A percentile compares a stretch with the other conserved stretches of the same genome.
Evolutionary conservation across 176 grass and related monocot species (phyloP).

Genomic region (Elymus sibiricus): DNA sequence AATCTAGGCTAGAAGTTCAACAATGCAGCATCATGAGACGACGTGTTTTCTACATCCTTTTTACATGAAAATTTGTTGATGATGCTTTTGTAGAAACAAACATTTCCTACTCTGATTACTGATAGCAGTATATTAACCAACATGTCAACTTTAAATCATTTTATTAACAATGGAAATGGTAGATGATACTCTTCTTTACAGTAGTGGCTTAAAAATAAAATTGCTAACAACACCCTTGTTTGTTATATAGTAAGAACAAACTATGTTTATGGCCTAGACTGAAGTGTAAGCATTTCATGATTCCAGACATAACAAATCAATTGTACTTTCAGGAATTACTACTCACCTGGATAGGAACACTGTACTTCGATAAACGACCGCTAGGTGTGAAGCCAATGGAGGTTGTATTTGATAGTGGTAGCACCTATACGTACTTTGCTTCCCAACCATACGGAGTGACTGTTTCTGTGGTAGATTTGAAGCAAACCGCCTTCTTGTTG

Average conservation of each 20-base stretch:
- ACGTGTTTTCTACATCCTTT: neutral
- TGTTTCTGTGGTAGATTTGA: slow-evolving; percentile 60
- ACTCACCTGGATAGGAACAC: slow-evolving; percentile 75
- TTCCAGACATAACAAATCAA: too few species aligned
- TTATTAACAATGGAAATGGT: too few species aligned
- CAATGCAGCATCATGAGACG: neutral
- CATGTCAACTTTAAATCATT: too few species aligned
- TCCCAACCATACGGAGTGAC: slow-evolving; percentile 67
- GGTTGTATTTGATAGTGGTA: slow-evolving; percentile 85
- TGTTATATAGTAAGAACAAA: too few species aligned
- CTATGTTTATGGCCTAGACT: too few species aligned
- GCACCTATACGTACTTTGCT: slow-evolving; percentile 83
- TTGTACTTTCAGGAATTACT: slow-evolving; percentile 80
- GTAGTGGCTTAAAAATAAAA: too few species aligned
- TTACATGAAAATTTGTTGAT: neutral
- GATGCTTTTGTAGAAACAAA: neutral
- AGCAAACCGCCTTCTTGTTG: neutral
- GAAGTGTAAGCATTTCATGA: too few species aligned
- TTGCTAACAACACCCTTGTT: too few species aligned
- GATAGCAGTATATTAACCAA: neutral
- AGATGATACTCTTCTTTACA: too few species aligned
- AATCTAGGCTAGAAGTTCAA: too few species aligned
- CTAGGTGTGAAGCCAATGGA: slow-evolving; percentile 64
- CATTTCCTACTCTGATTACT: neutral
- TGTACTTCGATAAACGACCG: slow-evolving; percentile 49